phyloP scores from a whole-genome alignment of 1,284 basidiomycete genomes.

The Cerrena zonata region DNA sequence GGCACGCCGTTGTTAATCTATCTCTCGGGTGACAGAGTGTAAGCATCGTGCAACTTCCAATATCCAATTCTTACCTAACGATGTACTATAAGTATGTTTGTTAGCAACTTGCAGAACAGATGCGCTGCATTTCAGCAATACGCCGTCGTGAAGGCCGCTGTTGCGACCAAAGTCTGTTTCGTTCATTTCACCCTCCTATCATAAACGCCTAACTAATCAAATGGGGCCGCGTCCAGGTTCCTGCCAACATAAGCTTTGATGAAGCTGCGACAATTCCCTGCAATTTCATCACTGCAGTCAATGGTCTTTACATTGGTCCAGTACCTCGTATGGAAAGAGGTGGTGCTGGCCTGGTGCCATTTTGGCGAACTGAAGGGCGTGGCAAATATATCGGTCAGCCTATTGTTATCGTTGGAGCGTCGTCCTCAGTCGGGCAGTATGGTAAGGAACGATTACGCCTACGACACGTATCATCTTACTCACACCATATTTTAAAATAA shows the following conservation, averaged over 20 bases:
- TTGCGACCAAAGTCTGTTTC: constrained; percentile 35
- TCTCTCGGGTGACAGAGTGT: constrained; percentile 57
- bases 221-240: constrained; percentile 29
- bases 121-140: constrained; percentile 51
- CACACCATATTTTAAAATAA: constrained; percentile 4
- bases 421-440: constrained; percentile 29
- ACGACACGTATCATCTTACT: not conserved
- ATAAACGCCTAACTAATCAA: no score
- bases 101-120: no score
- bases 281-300: constrained; percentile 22
- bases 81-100: no score
- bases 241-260: constrained; percentile 40
- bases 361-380: constrained; percentile 14
- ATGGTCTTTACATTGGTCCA: constrained; percentile 25
- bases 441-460: constrained; percentile 14
- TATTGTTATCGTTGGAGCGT: constrained; percentile 29
- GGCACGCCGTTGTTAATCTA: constrained; percentile 44
- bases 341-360: constrained; percentile 9
- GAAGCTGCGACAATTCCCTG: constrained; percentile 30
- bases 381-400: constrained; percentile 24
- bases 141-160: constrained; percentile 34
- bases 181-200: no score
- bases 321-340: not conserved
- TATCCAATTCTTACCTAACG: no score
- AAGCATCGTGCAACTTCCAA: no score